Conservation (phyloP, 805 yeast species). For the Metschnikowia lachancei region DNA sequence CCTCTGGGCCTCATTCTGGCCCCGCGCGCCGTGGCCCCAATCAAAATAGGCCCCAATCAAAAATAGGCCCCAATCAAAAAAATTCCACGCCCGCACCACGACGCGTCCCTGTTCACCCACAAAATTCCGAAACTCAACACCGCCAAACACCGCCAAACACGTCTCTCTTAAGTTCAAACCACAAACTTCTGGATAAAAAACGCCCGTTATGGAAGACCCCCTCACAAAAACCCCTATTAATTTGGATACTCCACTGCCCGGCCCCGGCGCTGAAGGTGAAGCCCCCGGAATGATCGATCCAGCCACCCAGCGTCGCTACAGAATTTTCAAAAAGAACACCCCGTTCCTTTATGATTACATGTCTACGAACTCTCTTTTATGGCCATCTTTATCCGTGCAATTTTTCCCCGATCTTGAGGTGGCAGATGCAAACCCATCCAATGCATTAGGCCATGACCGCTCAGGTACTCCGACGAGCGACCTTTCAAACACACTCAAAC, state of each 20-base stretch:
- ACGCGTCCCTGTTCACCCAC: no score
- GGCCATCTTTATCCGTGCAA: slow-evolving; percentile 63
- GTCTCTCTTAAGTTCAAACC: no score
- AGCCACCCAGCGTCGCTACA: slow-evolving; percentile 40
- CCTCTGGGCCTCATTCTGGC: no score
- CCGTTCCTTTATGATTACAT: slow-evolving; percentile 54
- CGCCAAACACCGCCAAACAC: no score
- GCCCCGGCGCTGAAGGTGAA: neutral
- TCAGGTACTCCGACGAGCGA: neutral
- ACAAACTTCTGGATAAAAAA: no score
- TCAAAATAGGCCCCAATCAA: no score
- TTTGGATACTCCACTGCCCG: neutral
- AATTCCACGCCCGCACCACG: no score
- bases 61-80: no score
- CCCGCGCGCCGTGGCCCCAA: no score
- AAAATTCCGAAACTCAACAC: no score
- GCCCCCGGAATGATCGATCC: slow-evolving; percentile 25
- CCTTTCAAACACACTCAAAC: neutral
- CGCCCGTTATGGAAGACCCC: slow-evolving; percentile 1
- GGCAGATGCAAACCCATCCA: neutral
- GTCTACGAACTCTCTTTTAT: slow-evolving; percentile 51
- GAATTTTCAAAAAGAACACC: slow-evolving; percentile 61
- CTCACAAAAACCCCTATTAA: neutral
- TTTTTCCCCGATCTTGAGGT: slow-evolving; percentile 56
- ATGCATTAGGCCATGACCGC: neutral